Evolutionary conservation across 805 yeast species (phyloP).

Genomic region (Candida coquimbonensis): DNA sequence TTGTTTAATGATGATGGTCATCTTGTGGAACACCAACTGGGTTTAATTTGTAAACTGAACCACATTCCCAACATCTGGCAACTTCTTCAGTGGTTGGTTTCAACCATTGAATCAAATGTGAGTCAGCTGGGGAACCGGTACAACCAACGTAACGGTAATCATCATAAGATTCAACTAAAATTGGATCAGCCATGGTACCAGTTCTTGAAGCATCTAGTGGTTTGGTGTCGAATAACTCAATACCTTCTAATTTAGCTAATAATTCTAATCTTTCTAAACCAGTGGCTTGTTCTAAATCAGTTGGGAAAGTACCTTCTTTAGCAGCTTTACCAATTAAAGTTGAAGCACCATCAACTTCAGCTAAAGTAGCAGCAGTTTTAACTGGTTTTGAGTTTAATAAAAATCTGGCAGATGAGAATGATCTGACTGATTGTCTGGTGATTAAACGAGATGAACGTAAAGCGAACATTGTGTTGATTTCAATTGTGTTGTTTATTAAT

Average conservation of each 20-base stretch:
- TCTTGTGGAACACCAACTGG: constrained; percentile 75
- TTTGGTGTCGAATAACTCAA: constrained; percentile 84
- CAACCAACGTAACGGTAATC: constrained; percentile 95
- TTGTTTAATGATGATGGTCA: constrained; percentile 30
- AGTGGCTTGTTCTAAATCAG: constrained; percentile 93
- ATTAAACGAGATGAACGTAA: constrained; percentile 29
- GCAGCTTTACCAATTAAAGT: constrained; percentile 92
- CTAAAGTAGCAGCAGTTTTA: constrained; percentile 59
- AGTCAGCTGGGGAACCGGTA: constrained; percentile 91
- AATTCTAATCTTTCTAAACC: constrained; percentile 96
- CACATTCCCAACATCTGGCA: constrained; percentile 98
- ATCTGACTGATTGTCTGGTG: constrained; percentile 26
- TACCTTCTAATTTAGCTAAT: constrained; percentile 91
- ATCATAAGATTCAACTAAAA: constrained; percentile 82
- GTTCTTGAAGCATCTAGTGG: constrained; percentile 82
- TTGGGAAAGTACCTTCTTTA: constrained; percentile 74
- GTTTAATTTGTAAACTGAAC: constrained; percentile 86
- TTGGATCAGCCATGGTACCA: constrained; percentile 89
- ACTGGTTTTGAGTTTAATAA: constrained; percentile 17
- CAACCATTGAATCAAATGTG: constrained; percentile 90
- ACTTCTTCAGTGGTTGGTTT: constrained; percentile 76
- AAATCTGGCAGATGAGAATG: constrained; percentile 27
- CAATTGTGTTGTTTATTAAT: constrained; percentile 1
- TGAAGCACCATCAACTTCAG: constrained; percentile 73
- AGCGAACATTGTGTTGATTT: constrained; percentile 25